Percentiles rank a stretch among this genome's conserved stretches.
These are phyloP conservation scores for Nakazawaea ambrosiae DNA, from an alignment of 805 yeast genomes.

Conservation along the genomic window DNA sequence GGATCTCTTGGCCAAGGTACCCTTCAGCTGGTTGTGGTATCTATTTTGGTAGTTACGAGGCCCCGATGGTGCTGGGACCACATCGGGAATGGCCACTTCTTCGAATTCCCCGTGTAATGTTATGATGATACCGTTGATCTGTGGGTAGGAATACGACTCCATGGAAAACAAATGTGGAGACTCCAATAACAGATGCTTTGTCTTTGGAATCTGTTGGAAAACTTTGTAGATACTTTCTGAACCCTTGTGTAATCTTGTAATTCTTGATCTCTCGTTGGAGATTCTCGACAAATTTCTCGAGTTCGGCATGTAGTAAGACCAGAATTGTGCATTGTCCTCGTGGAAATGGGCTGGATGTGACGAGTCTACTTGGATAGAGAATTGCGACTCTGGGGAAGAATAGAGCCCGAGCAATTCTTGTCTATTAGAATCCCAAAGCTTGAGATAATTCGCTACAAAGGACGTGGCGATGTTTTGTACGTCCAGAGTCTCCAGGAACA, in stretches of 20 bases:
- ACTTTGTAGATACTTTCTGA: constrained; percentile 52
- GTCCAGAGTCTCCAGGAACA: constrained; percentile 76
- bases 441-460: constrained; percentile 69
- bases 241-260: constrained; percentile 59
- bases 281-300: constrained; percentile 75
- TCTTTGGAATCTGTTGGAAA: constrained; percentile 67
- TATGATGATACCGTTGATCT: constrained; percentile 70
- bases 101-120: constrained; percentile 79
- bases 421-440: constrained; percentile 78
- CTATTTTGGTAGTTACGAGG: constrained; percentile 13
- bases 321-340: constrained; percentile 22
- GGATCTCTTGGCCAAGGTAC: constrained; percentile 51
- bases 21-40: constrained; percentile 20
- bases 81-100: constrained; percentile 55
- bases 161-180: constrained; percentile 64
- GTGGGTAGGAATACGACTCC: constrained; percentile 69
- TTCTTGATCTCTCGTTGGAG: constrained; percentile 45
- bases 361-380: constrained; percentile 73
- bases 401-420: constrained; percentile 64
- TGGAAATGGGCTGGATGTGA: constrained; percentile 28
- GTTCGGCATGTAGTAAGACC: constrained; percentile 62
- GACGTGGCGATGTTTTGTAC: constrained; percentile 66
- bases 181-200: constrained; percentile 63
- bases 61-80: constrained; percentile 4
- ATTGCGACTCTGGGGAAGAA: constrained; percentile 68